These are phyloP conservation scores for Phlegmacium glaucopus DNA, from an alignment of 768 basidiomycete genomes.

Conservation along the genomic window DNA sequence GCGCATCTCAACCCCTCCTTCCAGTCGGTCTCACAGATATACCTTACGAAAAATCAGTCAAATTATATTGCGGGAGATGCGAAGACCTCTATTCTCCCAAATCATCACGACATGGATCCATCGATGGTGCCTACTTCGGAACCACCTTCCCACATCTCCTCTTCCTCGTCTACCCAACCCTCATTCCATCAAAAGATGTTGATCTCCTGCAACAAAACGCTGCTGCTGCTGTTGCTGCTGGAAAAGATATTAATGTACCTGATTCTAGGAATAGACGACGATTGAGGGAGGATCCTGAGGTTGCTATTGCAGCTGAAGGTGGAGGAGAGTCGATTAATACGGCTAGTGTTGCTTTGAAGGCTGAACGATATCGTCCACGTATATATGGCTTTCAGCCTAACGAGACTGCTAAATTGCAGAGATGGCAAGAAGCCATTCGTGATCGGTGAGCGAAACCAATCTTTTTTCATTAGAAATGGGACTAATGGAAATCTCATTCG, in stretches of 20 bases:
- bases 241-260: slow-evolving; percentile 20
- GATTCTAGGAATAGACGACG: slow-evolving; percentile 35
- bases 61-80: slow-evolving; percentile 97
- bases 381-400: slow-evolving; percentile 98
- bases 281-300: slow-evolving; percentile 52
- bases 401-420: slow-evolving; percentile 87
- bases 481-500: not conserved
- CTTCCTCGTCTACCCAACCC: slow-evolving; percentile 94
- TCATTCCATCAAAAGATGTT: slow-evolving; percentile 56
- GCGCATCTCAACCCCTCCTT: slow-evolving; percentile 90
- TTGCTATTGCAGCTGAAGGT: slow-evolving; percentile 45
- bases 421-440: slow-evolving; percentile 94
- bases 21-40: slow-evolving; percentile 96
- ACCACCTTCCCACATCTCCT: slow-evolving; percentile 97
- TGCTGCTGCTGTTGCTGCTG: not conserved
- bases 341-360: slow-evolving; percentile 79
- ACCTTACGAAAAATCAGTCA: slow-evolving; percentile 98
- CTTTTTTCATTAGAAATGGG: slow-evolving; percentile 7
- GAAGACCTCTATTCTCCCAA: slow-evolving; percentile 99
- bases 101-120: slow-evolving; percentile 92
- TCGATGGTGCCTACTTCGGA: slow-evolving; percentile 98
- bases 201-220: slow-evolving; percentile 4
- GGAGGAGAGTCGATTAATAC: slow-evolving; percentile 74
- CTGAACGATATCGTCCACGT: slow-evolving; percentile 87
- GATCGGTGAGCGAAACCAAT: slow-evolving; percentile 77